Evolutionary conservation across 495 filamentous ascomycete species (phyloP), one percentile per base, ranked within the genome.

Genomic region (Saxispiralis lemnorum): DNA sequence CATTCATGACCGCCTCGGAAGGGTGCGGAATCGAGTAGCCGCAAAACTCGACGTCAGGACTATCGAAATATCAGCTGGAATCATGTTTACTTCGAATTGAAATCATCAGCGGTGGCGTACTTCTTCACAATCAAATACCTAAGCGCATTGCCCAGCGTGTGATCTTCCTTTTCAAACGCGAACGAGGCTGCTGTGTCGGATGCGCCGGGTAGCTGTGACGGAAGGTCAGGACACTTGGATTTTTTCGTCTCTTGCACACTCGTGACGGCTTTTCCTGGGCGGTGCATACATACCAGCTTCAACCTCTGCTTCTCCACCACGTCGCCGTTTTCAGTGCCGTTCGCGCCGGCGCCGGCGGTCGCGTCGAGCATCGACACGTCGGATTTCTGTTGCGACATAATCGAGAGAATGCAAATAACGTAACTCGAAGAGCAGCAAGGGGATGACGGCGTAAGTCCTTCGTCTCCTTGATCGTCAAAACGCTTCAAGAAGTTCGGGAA

Each of bases 101-200:
- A 36, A 10, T 20, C 3, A 14, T 32, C 33, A 34, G 34, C 34
- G 33, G 3, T 4, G 13, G 16, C 71, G 44, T 65, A 94, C 89
- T 97, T 97, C 65, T 93, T 95, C 86, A 94, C 95, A 52, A 96
- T 94, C 47, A 93, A 78, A 57, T 80, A 95, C 49, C 89, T 70
- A 47, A 97, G 66, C 5, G 88, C 83, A 62, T 97, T 97, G 2
- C 92, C 89, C 46, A 97, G 65, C 0, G 89, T 97, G 57, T 97
- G 89, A 16, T 89, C 88, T 60, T 97, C 89, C 19, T 79, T 72
- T 38, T 79, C 70, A 51, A 97, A 88, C 60, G 95, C 81, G 56
- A 95, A 97, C 13, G 76, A 81, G 12, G 79, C 78, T 6, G 52
- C 66, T 36, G 58, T 68, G 28, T 59, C 62, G 33, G 51, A 57